A percentile compares a stretch with the other conserved stretches of the same genome.
Evolutionary conservation across 2,329 filamentous ascomycete species (phyloP).

Genomic region (Sarocladium oryzae): DNA sequence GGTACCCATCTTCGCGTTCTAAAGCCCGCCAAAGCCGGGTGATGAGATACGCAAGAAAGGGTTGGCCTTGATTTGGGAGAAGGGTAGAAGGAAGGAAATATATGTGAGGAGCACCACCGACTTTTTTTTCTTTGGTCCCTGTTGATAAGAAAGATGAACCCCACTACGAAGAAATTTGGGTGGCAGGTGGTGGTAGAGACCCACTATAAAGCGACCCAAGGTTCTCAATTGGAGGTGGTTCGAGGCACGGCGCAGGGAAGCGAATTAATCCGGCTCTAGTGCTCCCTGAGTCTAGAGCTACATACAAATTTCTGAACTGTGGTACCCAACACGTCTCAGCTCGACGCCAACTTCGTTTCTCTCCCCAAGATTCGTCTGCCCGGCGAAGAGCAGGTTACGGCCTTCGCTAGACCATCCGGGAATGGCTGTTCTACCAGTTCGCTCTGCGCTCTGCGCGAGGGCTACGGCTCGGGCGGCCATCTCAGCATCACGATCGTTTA

Average conservation of each 20-base stretch:
- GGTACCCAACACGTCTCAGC: not conserved
- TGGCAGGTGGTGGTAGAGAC: not conserved
- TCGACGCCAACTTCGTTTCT: not conserved
- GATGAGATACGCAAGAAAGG: not conserved
- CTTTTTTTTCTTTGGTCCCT: conserved; percentile 10
- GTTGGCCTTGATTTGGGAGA: not conserved
- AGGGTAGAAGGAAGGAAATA: conserved; percentile 11
- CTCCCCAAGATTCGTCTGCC: not conserved
- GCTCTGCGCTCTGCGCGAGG: conserved; percentile 13
- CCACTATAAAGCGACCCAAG: not conserved
- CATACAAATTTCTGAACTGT: not conserved
- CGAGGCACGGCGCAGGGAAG: conserved; percentile 6
- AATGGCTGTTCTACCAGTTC: not conserved
- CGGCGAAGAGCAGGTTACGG: not conserved
- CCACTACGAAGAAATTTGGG: conserved; percentile 8
- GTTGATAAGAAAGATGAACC: conserved; percentile 1
- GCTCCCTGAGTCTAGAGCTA: conserved; percentile 2
- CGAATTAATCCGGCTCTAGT: conserved; percentile 3
- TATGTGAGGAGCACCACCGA: conserved; percentile 9
- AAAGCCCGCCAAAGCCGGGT: not conserved
- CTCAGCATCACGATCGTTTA: conserved; percentile 24
- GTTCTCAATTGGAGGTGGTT: not conserved
- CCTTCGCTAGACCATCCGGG: not conserved
- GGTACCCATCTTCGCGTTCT: conserved; percentile 59
- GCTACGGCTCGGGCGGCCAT: conserved; percentile 20